phyloP scores from a whole-genome alignment of 805 yeast genomes.

The Metschnikowia lochheadii region DNA sequence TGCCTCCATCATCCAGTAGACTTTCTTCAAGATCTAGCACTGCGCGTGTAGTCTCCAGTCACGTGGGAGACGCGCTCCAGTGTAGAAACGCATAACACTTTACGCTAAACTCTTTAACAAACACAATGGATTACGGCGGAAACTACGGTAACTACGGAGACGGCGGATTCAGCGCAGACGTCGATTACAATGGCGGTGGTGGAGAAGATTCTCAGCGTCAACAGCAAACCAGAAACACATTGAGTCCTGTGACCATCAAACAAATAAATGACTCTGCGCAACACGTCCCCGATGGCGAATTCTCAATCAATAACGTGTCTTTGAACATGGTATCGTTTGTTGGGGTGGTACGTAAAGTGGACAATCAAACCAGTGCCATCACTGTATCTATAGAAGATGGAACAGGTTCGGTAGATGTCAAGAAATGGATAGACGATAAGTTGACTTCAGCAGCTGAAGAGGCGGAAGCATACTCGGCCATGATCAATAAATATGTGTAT shows the following conservation, averaged over 20 bases:
- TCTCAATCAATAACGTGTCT: constrained; percentile 53
- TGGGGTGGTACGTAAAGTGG: constrained; percentile 66
- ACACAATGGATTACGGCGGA: constrained; percentile 11
- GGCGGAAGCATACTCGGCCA: constrained; percentile 29
- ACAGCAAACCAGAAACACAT: constrained; percentile 14
- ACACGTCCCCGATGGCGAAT: constrained; percentile 65
- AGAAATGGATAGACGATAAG: constrained; percentile 51
- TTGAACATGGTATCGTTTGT: constrained; percentile 59
- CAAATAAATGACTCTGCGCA: constrained; percentile 62
- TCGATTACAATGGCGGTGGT: constrained; percentile 10
- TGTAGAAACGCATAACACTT: not conserved
- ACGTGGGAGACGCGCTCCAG: constrained; percentile 13
- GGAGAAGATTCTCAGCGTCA: constrained; percentile 13
- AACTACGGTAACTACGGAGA: constrained; percentile 17
- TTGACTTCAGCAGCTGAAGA: constrained; percentile 28
- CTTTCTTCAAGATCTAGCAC: not conserved
- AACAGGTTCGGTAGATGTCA: constrained; percentile 55
- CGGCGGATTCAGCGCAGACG: constrained; percentile 18
- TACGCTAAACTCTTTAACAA: not conserved
- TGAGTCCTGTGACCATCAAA: constrained; percentile 69
- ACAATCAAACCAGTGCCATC: constrained; percentile 53
- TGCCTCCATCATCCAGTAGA: not conserved
- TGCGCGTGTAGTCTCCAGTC: constrained; percentile 6
- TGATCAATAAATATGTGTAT: constrained; percentile 55
- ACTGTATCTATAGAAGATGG: constrained; percentile 71